A percentile compares a stretch with the other conserved stretches of the same genome.
Conservation (phyloP, 1,139 yeast genomes). For the Meyerozyma elateridarum region DNA sequence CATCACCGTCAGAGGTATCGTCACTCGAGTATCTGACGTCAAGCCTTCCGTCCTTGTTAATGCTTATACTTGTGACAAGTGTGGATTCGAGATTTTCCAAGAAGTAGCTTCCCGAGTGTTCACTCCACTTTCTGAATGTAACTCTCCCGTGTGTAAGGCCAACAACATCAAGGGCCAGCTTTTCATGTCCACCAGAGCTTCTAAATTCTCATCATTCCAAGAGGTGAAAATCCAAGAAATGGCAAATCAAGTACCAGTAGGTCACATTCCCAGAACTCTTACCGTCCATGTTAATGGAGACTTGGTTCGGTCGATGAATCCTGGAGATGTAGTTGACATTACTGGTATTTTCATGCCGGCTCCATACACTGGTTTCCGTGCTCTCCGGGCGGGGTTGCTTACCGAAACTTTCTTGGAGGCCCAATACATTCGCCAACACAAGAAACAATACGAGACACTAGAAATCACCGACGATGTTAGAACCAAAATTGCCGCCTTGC, state of each 20-base stretch:
- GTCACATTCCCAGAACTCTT: conserved; percentile 90
- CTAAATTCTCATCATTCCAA: conserved; percentile 91
- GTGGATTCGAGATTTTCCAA: conserved; percentile 96
- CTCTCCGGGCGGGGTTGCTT: conserved; percentile 83
- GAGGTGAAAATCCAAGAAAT: conserved; percentile 93
- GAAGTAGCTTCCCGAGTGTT: conserved; percentile 84
- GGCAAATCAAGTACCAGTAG: conserved; percentile 95
- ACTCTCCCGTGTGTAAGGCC: conserved; percentile 70
- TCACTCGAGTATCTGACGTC: conserved; percentile 93
- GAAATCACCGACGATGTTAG: conserved; percentile 56
- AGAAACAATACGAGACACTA: conserved; percentile 73
- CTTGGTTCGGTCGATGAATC: conserved; percentile 78
- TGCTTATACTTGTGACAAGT: conserved; percentile 95
- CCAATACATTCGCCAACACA: conserved; percentile 80
- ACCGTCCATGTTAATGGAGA: conserved; percentile 86
- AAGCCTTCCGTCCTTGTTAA: conserved; percentile 88
- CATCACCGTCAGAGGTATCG: conserved; percentile 89
- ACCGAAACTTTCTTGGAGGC: conserved; percentile 94
- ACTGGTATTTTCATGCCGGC: conserved; percentile 90
- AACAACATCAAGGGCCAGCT: conserved; percentile 86
- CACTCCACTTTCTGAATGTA: conserved; percentile 82
- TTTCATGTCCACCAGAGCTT: conserved; percentile 91
- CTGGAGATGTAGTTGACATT: conserved; percentile 93
- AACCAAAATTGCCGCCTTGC: conserved; percentile 48
- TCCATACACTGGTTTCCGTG: conserved; percentile 94